Evolutionary conservation across 768 basidiomycete genomes (phyloP), one percentile per base, ranked within the genome.

Genomic region (Termitomyces heimii): DNA sequence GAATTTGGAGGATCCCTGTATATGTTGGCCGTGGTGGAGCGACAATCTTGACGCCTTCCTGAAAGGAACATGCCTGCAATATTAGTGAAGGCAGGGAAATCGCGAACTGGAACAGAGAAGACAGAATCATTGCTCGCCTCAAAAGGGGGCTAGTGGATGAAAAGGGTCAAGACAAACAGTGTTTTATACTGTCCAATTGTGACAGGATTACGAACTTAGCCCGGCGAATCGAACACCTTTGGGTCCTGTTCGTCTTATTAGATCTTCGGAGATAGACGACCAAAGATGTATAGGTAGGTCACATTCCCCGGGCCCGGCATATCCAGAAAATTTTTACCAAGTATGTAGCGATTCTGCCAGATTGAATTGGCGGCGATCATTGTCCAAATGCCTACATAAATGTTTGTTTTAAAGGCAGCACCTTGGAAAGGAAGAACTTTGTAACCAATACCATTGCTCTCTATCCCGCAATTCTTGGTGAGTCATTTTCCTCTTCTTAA

Each of bases 1-100:
- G 60, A 24, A 61, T 58, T 26, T 45, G 50, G 14, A 55, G 47
- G 37, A 48, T 44, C n/a, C 57, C 60, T 4, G 54, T 45, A 26
- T 55, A 37, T 5, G 20, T 49, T 32, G 47, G 57, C 28, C 47
- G 47, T 8, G 54, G 54, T 34, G 60, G 60, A 16, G 60, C 57
- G 16, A 53, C 46, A 32, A 61, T 61, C 2, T 20, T 45, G 3
- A 61, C 57, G 18, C 60, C 60, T 26, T 54, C 34, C 26, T 32
- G 6, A 9, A 13, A 45, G 26, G 13, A 48, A 12, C 45, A 28
- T 10, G 51, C 26, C 44, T 28, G 60, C 3, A n/a, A 49, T n/a
- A 54, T 50, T 4, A 55, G 16, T 22, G 54, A 39, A 24, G 57
- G 51, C 20, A 61, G 26, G 22, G 51, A 50, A 32, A 42, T 16